Base-by-base conservation (phyloP, 2,329 filamentous ascomycete species). In the Ophiostoma sp. region DNA sequence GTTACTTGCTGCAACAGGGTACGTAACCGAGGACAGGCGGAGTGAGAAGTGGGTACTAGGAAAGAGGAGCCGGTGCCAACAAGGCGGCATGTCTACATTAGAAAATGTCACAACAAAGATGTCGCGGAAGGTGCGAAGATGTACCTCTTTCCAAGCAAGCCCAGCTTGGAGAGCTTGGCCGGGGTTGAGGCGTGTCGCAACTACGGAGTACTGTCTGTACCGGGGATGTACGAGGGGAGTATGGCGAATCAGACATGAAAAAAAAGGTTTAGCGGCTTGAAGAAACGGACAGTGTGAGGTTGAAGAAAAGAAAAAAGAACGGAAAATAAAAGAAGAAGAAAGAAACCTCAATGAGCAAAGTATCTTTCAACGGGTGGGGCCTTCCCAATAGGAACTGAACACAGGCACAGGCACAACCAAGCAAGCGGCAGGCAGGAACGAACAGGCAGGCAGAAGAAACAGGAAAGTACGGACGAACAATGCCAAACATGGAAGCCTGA, bases 1-100 rank as follows among this genome's bases (percentile, higher is more conserved):
- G 31, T 50, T 17, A 55, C 12, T 55, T 19, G 55, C 70, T 69
- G 59, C 55, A 19, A 39, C 69, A 70, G 52, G 71, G 66, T 70
- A 73, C 72, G 36, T 70, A 69, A 68, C 72, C 63, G 71, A 72
- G 71, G 36, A 39, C 71, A 36, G 72, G 72, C 9, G 68, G 57
- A 52, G 69, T 63, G 57, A 71, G 72, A 64, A 73, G 66, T 64
- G 72, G 57, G 59, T 63, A 55, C 50, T 25, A 22, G 28, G 48
- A 25, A 33, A 69, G 15, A 63, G 52, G 71, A 61, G 64, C 71
- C 52, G 52, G 45, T 42, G 63, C 63, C 63, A 69, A 11, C 50
- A 63, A 50, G 55, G 39, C 64, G 52, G 64, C 28, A 25, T 22
- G 45, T n/a, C 11, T 25, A 7, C 61, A 64, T 42, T 48, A 15